Base-by-base conservation (phyloP, 768 basidiomycete genomes). In the Ephemerocybe angulata region DNA sequence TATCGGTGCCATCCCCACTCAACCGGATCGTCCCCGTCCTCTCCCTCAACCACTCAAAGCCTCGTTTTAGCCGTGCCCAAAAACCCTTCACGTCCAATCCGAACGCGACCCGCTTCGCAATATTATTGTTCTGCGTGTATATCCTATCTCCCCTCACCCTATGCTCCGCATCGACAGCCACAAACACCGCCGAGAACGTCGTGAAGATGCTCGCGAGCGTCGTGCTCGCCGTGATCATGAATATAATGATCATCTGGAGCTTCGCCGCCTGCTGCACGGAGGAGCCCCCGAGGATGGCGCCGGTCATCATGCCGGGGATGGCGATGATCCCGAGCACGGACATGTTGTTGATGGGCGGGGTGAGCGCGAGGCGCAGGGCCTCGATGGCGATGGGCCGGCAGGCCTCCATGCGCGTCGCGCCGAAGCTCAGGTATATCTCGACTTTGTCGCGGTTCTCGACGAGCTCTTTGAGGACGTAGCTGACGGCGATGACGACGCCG, bases 241-340 rank as follows among this genome's bases (percentile, higher is more conserved):
- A 94, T 85, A 93, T 90, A 72, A 95, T 91, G 55, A 95, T 85
- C 87, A 93, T 93, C 62, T 94, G 93, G 15, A 94, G 72, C 50
- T 85, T 83, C 2, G 90, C 90, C 0, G 93, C 93, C 68, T 92
- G 90, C 19, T 90, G 79, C 38, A 94, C 88, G 28, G 86, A 85
- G 11, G 88, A 82, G 0, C 92, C 93, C 12, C 90, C 93, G 12
- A 94, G 83, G 57, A 95, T 87, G 4, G 93, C 90, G 60, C 93
- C 93, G 0, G 89, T 91, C 89, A 94, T 92, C 90, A 91, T 93
- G 1, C 91, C 90, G 1, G 88, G 87, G 53, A 88, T 90, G n/a
- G 87, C 72, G 52, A 89, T 87, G 54, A 88, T 85, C 5, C 88
- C 87, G 7, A 87, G 74, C 43, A 90, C 85, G 63, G 87, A 90